phyloP scores from a whole-genome alignment of 164 flowering plant genomes.

The Liquidambar formosana region DNA sequence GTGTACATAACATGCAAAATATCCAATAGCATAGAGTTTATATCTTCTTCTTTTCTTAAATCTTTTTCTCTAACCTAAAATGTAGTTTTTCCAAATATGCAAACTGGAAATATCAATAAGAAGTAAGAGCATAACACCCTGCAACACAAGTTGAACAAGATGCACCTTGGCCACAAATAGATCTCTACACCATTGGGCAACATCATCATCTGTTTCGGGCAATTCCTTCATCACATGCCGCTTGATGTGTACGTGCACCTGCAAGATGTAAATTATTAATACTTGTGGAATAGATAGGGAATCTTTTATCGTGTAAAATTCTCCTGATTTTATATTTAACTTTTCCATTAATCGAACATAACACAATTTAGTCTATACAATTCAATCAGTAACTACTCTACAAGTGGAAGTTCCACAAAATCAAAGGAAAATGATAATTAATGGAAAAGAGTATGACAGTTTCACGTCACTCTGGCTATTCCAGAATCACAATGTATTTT shows the following conservation, averaged over 20 bases:
- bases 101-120: not conserved
- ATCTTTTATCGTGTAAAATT: not conserved
- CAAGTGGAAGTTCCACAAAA: no score
- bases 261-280: slow-evolving; percentile 10
- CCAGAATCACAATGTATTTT: no score
- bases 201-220: slow-evolving; percentile 56
- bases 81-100: not conserved
- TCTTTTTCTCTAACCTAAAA: no score
- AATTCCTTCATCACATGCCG: slow-evolving; percentile 61
- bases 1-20: not conserved
- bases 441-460: no score
- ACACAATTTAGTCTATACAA: no score
- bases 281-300: not conserved
- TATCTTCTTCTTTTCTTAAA: no score
- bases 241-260: slow-evolving; percentile 86
- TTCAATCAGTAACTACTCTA: no score
- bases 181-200: slow-evolving; percentile 76
- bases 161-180: slow-evolving; percentile 56
- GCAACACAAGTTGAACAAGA: slow-evolving; percentile 1
- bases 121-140: not conserved
- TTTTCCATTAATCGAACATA: not conserved
- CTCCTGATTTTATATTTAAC: not conserved
- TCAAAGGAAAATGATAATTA: no score
- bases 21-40: no score
- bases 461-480: no score